These are phyloP conservation scores for Parasitella parasitica DNA, from an alignment of 371 early-diverging fungal genomes.

Conservation along the genomic window DNA sequence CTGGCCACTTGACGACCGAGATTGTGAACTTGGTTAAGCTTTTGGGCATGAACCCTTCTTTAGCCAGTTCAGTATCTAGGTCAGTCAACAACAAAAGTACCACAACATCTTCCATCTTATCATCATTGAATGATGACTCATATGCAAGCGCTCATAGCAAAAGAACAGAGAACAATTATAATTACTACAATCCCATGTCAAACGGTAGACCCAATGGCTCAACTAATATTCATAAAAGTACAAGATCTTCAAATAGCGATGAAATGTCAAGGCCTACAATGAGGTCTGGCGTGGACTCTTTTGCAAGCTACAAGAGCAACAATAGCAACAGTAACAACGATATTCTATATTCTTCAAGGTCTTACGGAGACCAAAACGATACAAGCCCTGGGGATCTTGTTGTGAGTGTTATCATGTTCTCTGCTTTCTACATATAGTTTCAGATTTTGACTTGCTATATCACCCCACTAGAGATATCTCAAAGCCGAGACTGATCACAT, in stretches of 20 bases:
- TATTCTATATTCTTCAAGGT: not conserved
- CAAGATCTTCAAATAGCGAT: not conserved
- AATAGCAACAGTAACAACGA: not conserved
- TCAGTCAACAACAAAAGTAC: not conserved
- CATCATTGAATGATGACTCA: not conserved
- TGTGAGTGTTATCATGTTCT: not conserved
- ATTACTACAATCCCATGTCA: not conserved
- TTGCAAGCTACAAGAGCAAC: not conserved
- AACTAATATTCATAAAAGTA: not conserved
- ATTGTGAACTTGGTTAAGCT: conserved; percentile 75
- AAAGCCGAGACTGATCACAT: conserved; percentile 86
- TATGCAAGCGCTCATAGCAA: not conserved
- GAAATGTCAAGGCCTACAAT: not conserved
- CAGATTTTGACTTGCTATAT: not conserved
- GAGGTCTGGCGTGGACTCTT: not conserved
- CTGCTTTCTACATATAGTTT: not conserved
- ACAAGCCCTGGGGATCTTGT: conserved; percentile 8
- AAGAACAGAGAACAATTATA: not conserved
- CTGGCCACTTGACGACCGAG: conserved; percentile 71
- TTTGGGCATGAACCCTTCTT: conserved; percentile 49
- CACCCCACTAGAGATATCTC: conserved; percentile 52
- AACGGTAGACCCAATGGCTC: not conserved
- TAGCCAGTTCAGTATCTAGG: not conserved
- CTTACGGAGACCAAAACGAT: not conserved
- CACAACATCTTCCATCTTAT: not conserved